Percentiles rank a stretch among this genome's conserved stretches.
Conservation (phyloP, 257 asterid species). For the Vinca minor region DNA sequence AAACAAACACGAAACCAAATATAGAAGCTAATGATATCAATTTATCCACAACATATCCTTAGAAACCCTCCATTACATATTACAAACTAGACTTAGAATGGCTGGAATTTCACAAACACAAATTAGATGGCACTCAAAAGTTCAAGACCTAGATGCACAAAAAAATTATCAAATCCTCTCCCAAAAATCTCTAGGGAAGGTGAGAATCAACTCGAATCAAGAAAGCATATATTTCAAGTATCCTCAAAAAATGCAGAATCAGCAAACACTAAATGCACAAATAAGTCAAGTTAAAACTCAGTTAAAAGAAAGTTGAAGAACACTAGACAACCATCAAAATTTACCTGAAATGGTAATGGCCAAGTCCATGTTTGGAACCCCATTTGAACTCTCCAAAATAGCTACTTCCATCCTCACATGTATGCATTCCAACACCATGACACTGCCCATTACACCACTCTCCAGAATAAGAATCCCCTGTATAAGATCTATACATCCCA, state of each 20-base stretch:
- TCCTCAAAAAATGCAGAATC: background rate
- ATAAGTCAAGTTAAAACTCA: background rate
- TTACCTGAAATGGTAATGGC: conserved; percentile 39
- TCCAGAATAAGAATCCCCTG: conserved; percentile 37
- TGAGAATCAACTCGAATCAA: background rate
- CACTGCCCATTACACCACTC: conserved; percentile 47
- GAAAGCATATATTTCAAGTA: background rate
- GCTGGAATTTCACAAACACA: background rate
- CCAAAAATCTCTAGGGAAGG: background rate
- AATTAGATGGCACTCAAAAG: background rate
- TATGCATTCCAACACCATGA: conserved; percentile 35
- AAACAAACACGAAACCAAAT: background rate
- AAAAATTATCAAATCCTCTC: background rate
- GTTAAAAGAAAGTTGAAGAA: background rate
- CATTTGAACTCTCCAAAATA: conserved; percentile 38
- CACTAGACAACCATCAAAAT: background rate
- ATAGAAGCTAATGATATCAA: background rate
- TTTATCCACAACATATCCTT: background rate
- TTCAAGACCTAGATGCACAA: background rate
- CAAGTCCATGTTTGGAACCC: conserved; percentile 50
- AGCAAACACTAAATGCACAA: background rate
- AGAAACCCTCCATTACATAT: background rate
- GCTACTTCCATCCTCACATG: conserved; percentile 40
- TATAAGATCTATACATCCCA: conserved; percentile 34
- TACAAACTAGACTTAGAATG: background rate